A percentile compares a stretch with the other conserved stretches of the same genome.
Evolutionary conservation across 805 yeast genomes (phyloP).

Genomic region (Metschnikowia kofuensis): DNA sequence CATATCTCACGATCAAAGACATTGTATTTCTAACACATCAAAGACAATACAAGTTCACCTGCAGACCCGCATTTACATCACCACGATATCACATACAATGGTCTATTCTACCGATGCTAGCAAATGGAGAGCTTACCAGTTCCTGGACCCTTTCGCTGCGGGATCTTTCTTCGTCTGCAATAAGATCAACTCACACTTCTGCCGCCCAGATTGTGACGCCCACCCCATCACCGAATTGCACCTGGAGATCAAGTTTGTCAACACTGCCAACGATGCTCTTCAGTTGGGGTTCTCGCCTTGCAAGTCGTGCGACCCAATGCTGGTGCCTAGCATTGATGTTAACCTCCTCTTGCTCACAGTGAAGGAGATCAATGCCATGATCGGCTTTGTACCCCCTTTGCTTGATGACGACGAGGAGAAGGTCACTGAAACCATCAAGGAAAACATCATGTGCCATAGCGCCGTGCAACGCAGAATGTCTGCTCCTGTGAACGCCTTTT

Average conservation of each 20-base stretch:
- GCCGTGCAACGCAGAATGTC: conserved; percentile 23
- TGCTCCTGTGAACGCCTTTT: conserved; percentile 28
- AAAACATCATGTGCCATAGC: conserved; percentile 29
- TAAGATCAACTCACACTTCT: conserved; percentile 40
- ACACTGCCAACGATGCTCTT: conserved; percentile 40
- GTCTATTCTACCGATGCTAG: conserved; percentile 42
- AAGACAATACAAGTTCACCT: background rate
- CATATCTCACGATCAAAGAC: conserved; percentile 1
- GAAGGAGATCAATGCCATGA: conserved; percentile 49
- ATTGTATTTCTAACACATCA: background rate
- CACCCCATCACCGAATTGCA: conserved; percentile 41
- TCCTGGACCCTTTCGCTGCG: conserved; percentile 64
- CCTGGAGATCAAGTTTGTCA: conserved; percentile 46
- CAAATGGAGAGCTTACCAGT: conserved; percentile 64
- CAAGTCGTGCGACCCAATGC: conserved; percentile 51
- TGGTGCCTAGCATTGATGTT: conserved; percentile 44
- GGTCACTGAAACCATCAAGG: conserved; percentile 36
- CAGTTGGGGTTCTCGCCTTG: conserved; percentile 50
- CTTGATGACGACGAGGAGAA: conserved; percentile 44
- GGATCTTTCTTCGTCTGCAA: conserved; percentile 54
- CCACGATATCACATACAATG: conserved; percentile 19
- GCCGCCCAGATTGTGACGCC: conserved; percentile 69
- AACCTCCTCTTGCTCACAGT: conserved; percentile 49
- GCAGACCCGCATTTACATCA: background rate
- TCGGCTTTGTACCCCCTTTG: conserved; percentile 57